Conservation (phyloP, 306 rosid genomes). For the Lotus japonicus region DNA sequence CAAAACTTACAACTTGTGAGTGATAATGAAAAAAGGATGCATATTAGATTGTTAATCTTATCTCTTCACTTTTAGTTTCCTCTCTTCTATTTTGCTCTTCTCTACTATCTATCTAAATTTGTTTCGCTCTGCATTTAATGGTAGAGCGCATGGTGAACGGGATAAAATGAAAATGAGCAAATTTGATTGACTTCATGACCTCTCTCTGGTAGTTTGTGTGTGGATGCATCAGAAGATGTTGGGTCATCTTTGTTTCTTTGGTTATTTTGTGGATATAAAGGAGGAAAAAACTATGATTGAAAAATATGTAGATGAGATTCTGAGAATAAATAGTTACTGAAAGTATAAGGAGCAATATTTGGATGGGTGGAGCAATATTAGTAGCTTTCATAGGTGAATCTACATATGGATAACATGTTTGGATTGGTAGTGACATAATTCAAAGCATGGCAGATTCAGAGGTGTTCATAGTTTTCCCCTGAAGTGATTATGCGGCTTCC, state of each 20-base stretch:
- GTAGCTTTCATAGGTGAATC: slow-evolving; percentile 31
- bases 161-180: slow-evolving; percentile 1
- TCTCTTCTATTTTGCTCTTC: neutral
- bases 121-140: slow-evolving; percentile 24
- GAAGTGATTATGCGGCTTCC: too few relatives aligned
- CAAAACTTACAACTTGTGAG: too few relatives aligned
- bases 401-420: neutral
- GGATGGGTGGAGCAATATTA: neutral
- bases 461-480: too few relatives aligned
- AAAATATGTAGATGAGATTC: slow-evolving; percentile 33
- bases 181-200: slow-evolving; percentile 4
- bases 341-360: neutral
- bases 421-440: too few relatives aligned
- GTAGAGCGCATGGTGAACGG: neutral
- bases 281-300: neutral
- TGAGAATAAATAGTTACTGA: slow-evolving; percentile 1
- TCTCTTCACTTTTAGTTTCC: slow-evolving; percentile 12
- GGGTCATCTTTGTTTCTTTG: slow-evolving; percentile 32
- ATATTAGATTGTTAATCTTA: slow-evolving; percentile 26
- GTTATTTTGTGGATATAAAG: slow-evolving; percentile 11
- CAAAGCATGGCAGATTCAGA: too few relatives aligned
- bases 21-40: too few relatives aligned
- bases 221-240: slow-evolving; percentile 37
- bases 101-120: slow-evolving; percentile 14
- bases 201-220: slow-evolving; percentile 31